Evolutionary conservation across 805 yeast species (phyloP).

Genomic region (Kodamaea kakaduensis): DNA sequence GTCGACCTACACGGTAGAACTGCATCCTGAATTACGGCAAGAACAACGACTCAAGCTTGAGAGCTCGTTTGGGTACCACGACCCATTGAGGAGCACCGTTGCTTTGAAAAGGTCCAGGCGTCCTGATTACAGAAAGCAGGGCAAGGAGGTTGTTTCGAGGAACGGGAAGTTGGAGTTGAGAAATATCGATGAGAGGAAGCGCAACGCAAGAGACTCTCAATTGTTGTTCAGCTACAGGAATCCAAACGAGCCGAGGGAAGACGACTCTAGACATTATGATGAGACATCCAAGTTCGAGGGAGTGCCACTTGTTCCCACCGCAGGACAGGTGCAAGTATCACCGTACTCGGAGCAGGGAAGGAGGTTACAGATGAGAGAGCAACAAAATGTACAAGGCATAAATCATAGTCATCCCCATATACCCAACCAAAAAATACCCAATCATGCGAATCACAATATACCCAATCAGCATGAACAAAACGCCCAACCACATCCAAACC

Average conservation of each 20-base stretch:
- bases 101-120: slow-evolving; percentile 37
- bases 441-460: no score
- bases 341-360: no score
- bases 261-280: slow-evolving; percentile 2
- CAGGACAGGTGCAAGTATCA: no score
- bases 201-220: slow-evolving; percentile 30
- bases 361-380: no score
- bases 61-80: slow-evolving; percentile 2
- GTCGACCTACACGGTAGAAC: background rate
- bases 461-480: no score
- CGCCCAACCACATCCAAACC: no score
- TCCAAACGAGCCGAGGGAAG: slow-evolving; percentile 16
- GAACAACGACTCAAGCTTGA: slow-evolving; percentile 5
- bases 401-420: no score
- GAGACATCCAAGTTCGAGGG: no score
- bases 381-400: no score
- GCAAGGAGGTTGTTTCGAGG: slow-evolving; percentile 7
- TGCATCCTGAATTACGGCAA: background rate
- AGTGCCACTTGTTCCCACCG: no score
- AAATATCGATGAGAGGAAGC: slow-evolving; percentile 12
- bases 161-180: slow-evolving; percentile 22
- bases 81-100: slow-evolving; percentile 16
- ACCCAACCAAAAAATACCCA: no score
- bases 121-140: slow-evolving; percentile 35
- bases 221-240: slow-evolving; percentile 32